Percentiles rank a stretch among this genome's conserved stretches.
Evolutionary conservation across 1,284 basidiomycete species (phyloP).

Genomic region (Inonotus obliquus): DNA sequence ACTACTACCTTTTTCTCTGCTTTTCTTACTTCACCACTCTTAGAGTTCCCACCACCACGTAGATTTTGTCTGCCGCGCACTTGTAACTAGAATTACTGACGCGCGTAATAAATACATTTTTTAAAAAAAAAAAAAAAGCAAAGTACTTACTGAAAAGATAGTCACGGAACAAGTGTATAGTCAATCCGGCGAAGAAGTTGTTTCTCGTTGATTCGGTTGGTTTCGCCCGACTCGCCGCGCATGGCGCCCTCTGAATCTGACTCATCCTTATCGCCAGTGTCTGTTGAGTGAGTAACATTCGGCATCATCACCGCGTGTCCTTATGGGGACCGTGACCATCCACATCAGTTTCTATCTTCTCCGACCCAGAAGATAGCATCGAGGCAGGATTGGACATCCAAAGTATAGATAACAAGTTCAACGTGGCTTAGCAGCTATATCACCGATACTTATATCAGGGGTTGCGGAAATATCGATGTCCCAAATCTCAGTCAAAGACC

Average conservation of each 20-base stretch:
- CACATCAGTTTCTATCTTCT: not conserved
- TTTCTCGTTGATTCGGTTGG: conserved; percentile 44
- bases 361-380: too few species aligned
- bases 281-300: not conserved
- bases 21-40: too few species aligned
- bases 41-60: too few species aligned
- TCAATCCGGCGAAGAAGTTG: conserved; percentile 65
- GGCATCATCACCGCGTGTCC: not conserved
- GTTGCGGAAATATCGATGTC: not conserved
- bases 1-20: too few species aligned
- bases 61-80: too few species aligned
- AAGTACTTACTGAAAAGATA: too few species aligned
- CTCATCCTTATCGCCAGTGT: not conserved
- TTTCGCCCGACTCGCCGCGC: not conserved
- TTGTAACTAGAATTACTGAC: too few species aligned
- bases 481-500: too few species aligned
- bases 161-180: conserved; percentile 57
- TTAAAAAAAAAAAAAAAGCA: too few species aligned
- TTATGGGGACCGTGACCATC: not conserved
- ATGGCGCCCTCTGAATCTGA: not conserved
- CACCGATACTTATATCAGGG: not conserved
- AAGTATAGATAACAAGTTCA: not conserved
- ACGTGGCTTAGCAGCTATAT: not conserved
- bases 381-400: too few species aligned
- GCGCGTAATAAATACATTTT: too few species aligned